Percentiles rank a stretch among this genome's conserved stretches.
Evolutionary conservation across 495 filamentous ascomycete species (phyloP).

Genomic region (Pseudevernia furfuracea): DNA sequence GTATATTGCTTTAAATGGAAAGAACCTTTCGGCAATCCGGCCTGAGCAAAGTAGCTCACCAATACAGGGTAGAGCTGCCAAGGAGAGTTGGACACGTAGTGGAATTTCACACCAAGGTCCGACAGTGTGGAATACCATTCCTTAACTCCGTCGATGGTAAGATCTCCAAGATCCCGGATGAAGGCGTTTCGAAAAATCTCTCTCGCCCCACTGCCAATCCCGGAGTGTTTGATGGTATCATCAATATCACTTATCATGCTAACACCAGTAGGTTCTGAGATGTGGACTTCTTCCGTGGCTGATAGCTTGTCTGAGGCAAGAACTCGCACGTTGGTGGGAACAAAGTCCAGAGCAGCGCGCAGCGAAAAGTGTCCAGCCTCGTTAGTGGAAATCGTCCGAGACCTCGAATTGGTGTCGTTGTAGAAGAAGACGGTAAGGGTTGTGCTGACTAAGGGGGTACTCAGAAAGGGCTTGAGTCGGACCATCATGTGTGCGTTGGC

Average conservation of each 20-base stretch:
- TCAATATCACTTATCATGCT: slow-evolving; percentile 97
- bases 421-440: slow-evolving; percentile 91
- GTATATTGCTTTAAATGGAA: slow-evolving; percentile 93
- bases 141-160: slow-evolving; percentile 75
- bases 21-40: slow-evolving; percentile 75
- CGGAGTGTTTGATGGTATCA: slow-evolving; percentile 95
- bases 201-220: slow-evolving; percentile 72
- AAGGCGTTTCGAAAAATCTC: slow-evolving; percentile 97
- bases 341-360: slow-evolving; percentile 72
- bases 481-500: slow-evolving; percentile 85
- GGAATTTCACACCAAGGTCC: slow-evolving; percentile 70
- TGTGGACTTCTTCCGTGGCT: slow-evolving; percentile 60
- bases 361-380: slow-evolving; percentile 78
- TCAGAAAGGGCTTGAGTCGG: slow-evolving; percentile 79
- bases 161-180: slow-evolving; percentile 69
- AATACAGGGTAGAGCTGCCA: slow-evolving; percentile 94
- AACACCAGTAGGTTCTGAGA: slow-evolving; percentile 73
- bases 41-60: slow-evolving; percentile 69
- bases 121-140: slow-evolving; percentile 80
- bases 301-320: slow-evolving; percentile 82
- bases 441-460: slow-evolving; percentile 61
- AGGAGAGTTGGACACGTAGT: slow-evolving; percentile 91
- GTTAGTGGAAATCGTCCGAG: slow-evolving; percentile 70
- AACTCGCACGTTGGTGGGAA: slow-evolving; percentile 81
- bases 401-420: slow-evolving; percentile 68